Conservation (phyloP, 139 green algal species). For the Chlorella vulgaris region DNA sequence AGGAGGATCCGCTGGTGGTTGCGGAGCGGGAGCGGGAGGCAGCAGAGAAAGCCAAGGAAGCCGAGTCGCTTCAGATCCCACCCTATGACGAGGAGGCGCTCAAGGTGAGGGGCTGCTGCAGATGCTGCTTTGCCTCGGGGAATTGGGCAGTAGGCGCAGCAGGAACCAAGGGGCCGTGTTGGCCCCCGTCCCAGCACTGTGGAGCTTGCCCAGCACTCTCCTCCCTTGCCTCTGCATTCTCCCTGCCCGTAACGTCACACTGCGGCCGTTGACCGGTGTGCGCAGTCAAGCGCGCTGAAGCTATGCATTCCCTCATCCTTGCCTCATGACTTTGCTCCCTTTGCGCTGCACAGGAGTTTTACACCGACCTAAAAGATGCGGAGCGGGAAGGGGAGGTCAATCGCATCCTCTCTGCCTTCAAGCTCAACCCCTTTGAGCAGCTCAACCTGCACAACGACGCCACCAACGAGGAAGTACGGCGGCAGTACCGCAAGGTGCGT, state of each 20-base stretch:
- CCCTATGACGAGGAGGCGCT: conserved; percentile 41
- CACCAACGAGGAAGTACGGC: conserved; percentile 78
- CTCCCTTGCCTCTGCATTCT: too few species aligned
- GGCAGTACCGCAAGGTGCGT: conserved; percentile 85
- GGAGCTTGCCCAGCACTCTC: too few species aligned
- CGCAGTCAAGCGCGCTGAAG: too few species aligned
- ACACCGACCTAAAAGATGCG: conserved; percentile 85
- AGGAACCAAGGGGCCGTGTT: too few species aligned
- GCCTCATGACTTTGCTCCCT: neutral
- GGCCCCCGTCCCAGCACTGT: too few species aligned
- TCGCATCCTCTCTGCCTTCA: conserved; percentile 92
- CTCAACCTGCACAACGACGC: conserved; percentile 86
- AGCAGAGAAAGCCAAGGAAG: conserved; percentile 35
- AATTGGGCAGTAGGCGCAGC: neutral
- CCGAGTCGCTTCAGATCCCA: conserved; percentile 33
- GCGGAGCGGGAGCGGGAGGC: conserved; percentile 43
- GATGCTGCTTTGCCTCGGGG: neutral
- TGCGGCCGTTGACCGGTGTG: too few species aligned
- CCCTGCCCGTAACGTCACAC: too few species aligned
- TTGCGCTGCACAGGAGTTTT: conserved; percentile 71
- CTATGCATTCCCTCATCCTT: neutral
- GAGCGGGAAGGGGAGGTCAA: conserved; percentile 94
- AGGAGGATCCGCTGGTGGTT: conserved; percentile 47
- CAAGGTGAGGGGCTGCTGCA: conserved; percentile 25
- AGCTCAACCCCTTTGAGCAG: conserved; percentile 97